Evolutionary conservation across 768 basidiomycete genomes (phyloP), one percentile per base, ranked within the genome.

Genomic region (Termitomyces bulborhizus): DNA sequence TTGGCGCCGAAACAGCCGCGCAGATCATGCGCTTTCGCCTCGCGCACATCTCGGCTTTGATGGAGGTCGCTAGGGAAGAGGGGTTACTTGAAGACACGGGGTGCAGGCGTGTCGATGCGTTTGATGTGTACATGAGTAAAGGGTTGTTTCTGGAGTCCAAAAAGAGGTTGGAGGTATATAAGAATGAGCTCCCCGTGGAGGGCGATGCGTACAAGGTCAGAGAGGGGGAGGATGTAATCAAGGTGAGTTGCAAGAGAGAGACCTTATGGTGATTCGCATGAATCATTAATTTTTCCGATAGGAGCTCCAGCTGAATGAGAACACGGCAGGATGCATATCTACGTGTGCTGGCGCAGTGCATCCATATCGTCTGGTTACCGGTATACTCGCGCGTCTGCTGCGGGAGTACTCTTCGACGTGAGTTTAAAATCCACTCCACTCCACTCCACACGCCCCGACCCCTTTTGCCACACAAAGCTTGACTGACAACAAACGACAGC

Each of bases 281-380:
- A 3, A 36, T 34, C 13, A 7, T 46, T 18, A 50, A 37, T 13
- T n/a, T 24, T 26, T 34, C 9, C 47, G 18, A 26, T 55, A 88
- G 86, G 71, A 68, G 54, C 74, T 80, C 29, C 74, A 77, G 60
- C 67, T 88, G 4, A 73, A 80, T 0, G 63, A 68, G 3, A 62
- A 71, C 0, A 73, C 72, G 2, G 64, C 73, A 1, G 87, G 85
- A 0, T 79, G 77, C 55, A 73, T 88, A 42, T 64, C 71, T 12
- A 80, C 77, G 26, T 67, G 67, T 0, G 87, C 81, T 1, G 86
- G 84, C 1, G 82, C 87, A 0, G 68, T 85, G 29, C 85, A 89
- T 56, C 84, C 87, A 0, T 90, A 90, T 65, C 81, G 84, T 18
- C 73, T 86, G 31, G 80, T 88, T 12, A 86, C 85, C 1, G 76